Evolutionary conservation across 176 grass and related monocot species (phyloP).

Genomic region (Aechmea fasciata): DNA sequence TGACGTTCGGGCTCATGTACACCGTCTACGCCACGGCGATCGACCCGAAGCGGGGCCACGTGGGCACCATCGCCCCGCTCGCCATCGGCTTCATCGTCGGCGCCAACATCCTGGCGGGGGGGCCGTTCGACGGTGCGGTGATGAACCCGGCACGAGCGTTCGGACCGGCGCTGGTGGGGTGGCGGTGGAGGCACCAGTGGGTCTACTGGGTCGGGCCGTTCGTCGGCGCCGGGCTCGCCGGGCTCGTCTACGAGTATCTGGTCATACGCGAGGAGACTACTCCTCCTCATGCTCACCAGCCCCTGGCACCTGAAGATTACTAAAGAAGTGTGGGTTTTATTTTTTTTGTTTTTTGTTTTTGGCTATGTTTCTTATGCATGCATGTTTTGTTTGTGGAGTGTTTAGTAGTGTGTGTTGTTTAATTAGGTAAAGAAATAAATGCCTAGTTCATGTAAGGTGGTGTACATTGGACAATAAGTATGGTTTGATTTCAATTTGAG

Average conservation of each 20-base stretch:
- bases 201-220: constrained; percentile 89
- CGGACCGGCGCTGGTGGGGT: constrained; percentile 60
- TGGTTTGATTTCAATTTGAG: too few relatives aligned
- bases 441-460: too few relatives aligned
- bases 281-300: constrained; percentile 52
- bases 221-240: constrained; percentile 54
- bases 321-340: not conserved
- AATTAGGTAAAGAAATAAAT: too few relatives aligned
- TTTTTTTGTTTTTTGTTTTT: too few relatives aligned
- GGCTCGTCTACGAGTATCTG: constrained; percentile 68
- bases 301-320: constrained; percentile 85
- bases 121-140: constrained; percentile 72
- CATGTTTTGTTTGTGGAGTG: too few relatives aligned
- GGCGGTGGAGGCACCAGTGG: constrained; percentile 91
- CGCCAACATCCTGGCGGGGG: constrained; percentile 75
- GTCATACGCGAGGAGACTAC: constrained; percentile 37
- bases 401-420: too few relatives aligned
- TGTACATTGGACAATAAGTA: too few relatives aligned
- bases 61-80: constrained; percentile 72
- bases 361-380: too few relatives aligned
- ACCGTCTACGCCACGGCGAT: constrained; percentile 76
- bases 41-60: constrained; percentile 62
- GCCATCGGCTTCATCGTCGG: constrained; percentile 72
- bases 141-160: constrained; percentile 94
- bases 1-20: constrained; percentile 90